Conservation (phyloP, 2,329 filamentous ascomycete species). For the Fonsecaea multimorphosa region DNA sequence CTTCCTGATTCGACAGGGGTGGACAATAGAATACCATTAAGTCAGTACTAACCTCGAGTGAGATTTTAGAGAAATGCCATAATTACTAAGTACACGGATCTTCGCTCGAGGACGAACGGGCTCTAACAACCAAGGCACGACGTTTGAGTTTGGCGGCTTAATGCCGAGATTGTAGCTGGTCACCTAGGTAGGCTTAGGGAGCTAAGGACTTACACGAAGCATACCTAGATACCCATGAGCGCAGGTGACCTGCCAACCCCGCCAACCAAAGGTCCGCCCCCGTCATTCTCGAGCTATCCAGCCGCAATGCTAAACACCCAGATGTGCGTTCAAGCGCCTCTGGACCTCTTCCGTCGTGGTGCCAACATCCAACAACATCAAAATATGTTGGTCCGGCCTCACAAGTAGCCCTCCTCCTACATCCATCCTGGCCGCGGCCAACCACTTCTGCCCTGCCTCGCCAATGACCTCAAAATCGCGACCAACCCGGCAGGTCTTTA, state of each 20-base stretch:
- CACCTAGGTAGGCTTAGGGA: no score
- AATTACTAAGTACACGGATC: neutral
- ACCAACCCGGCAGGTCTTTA: slow-evolving; percentile 31
- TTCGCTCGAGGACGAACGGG: neutral
- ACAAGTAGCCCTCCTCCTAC: slow-evolving; percentile 43
- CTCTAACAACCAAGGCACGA: neutral
- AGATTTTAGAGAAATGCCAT: slow-evolving; percentile 3
- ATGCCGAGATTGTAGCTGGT: no score
- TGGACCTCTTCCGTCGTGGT: slow-evolving; percentile 17
- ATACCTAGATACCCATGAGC: no score
- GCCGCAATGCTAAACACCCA: neutral
- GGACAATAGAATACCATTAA: neutral
- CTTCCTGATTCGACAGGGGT: neutral
- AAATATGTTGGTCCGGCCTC: slow-evolving; percentile 51
- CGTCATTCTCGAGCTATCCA: neutral
- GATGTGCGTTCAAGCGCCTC: slow-evolving; percentile 3
- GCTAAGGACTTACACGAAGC: no score
- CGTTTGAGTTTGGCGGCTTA: no score
- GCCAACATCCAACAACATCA: slow-evolving; percentile 27
- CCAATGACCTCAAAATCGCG: slow-evolving; percentile 41
- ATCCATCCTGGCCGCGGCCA: slow-evolving; percentile 37
- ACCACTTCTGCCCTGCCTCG: slow-evolving; percentile 37
- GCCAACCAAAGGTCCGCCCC: neutral
- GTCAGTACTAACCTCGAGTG: neutral
- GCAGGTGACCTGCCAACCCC: no score